Percentiles rank a stretch among this genome's conserved stretches.
Evolutionary conservation across 1,284 basidiomycete species (phyloP).

Genomic region (Trichosporon asahii): DNA sequence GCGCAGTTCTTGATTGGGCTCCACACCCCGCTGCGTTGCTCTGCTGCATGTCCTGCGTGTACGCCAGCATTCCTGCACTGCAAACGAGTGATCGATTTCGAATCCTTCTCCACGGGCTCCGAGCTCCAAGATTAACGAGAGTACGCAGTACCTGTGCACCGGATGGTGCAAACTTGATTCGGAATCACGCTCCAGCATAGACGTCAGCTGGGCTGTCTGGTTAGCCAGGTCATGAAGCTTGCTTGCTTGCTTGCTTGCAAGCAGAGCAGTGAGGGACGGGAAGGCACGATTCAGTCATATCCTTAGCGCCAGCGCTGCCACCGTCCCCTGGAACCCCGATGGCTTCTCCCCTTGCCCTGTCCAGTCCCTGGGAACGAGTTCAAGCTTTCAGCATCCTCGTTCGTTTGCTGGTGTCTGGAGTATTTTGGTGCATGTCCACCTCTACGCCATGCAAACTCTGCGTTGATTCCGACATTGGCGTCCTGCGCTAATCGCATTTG

Average conservation of each 20-base stretch:
- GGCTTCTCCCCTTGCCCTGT: neutral
- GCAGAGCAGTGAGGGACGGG: neutral
- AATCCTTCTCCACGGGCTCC: neutral
- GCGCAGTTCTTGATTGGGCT: neutral
- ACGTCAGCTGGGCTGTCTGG: neutral
- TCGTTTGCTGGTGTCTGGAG: too few species aligned
- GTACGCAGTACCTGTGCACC: neutral
- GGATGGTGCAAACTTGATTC: neutral
- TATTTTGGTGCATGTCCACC: neutral
- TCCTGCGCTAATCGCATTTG: neutral
- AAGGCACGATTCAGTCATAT: conserved; percentile 2
- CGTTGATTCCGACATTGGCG: neutral
- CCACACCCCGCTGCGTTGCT: neutral
- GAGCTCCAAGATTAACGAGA: neutral
- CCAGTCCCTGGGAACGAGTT: neutral
- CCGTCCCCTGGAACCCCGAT: neutral
- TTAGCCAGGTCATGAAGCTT: too few species aligned
- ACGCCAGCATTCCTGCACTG: neutral
- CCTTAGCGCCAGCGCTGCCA: neutral
- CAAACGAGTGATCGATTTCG: neutral
- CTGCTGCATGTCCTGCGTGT: too few species aligned
- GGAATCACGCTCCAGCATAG: neutral
- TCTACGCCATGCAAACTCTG: neutral
- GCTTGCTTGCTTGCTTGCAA: too few species aligned
- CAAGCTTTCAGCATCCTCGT: neutral